These are phyloP conservation scores for Trapa incisa DNA, from an alignment of 345 rosid species.

Conservation along the genomic window DNA sequence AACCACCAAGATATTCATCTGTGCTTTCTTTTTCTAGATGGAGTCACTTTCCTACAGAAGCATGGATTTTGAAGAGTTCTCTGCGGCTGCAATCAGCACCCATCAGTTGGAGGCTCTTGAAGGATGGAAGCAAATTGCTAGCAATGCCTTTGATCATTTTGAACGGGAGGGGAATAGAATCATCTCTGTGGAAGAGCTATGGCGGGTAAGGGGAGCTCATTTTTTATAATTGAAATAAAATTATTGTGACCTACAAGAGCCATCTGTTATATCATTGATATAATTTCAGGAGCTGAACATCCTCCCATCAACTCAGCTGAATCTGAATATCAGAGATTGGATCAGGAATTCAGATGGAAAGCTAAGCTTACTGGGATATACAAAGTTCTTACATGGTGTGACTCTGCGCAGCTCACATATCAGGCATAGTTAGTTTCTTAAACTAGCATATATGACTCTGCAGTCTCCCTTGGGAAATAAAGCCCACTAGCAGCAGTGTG, in stretches of 20 bases:
- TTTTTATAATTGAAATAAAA: not conserved
- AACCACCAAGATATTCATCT: not conserved
- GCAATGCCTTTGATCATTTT: constrained; percentile 63
- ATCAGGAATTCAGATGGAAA: constrained; percentile 77
- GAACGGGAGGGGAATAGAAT: constrained; percentile 73
- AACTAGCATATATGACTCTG: too few relatives aligned
- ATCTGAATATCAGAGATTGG: constrained; percentile 63
- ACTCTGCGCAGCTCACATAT: constrained; percentile 41
- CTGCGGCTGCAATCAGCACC: constrained; percentile 69
- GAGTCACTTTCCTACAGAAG: constrained; percentile 55
- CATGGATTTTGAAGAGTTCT: constrained; percentile 79
- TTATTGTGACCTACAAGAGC: not conserved
- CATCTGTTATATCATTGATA: not conserved
- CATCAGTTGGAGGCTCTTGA: constrained; percentile 80
- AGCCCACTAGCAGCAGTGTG: too few relatives aligned
- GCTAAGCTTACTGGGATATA: constrained; percentile 71
- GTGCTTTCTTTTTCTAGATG: constrained; percentile 33
- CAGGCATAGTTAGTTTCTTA: constrained; percentile 30
- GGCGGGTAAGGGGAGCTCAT: constrained; percentile 31
- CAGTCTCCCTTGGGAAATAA: too few relatives aligned
- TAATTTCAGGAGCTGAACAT: constrained; percentile 52
- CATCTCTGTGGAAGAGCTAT: constrained; percentile 68
- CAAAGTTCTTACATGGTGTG: constrained; percentile 70
- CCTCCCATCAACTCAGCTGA: constrained; percentile 63
- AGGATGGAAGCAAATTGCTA: constrained; percentile 70